phyloP scores from a whole-genome alignment of 192 early-diverging fungal species.

The Coemansia sp. region DNA sequence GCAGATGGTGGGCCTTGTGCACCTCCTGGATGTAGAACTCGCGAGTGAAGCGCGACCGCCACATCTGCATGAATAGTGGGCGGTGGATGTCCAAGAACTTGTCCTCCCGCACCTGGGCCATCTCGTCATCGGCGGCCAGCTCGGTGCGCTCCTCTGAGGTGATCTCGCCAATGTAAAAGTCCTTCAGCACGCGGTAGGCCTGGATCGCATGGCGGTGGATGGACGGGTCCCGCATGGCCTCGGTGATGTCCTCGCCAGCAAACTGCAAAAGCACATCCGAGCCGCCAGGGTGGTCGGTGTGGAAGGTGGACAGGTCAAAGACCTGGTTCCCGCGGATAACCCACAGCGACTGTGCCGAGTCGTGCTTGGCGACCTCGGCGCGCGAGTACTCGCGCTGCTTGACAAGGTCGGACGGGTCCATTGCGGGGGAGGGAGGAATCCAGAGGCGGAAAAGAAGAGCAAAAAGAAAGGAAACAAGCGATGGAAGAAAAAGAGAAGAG shows the following conservation, averaged over 20 bases:
- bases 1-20: slow-evolving; percentile 79
- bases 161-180: slow-evolving; percentile 70
- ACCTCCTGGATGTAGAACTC: slow-evolving; percentile 86
- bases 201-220: slow-evolving; percentile 75
- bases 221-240: slow-evolving; percentile 68
- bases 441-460: neutral
- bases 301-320: slow-evolving; percentile 85
- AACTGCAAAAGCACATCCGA: slow-evolving; percentile 81
- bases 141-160: slow-evolving; percentile 49
- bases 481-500: neutral
- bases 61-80: slow-evolving; percentile 81
- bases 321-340: slow-evolving; percentile 72
- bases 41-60: slow-evolving; percentile 63
- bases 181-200: slow-evolving; percentile 82
- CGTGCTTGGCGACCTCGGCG: slow-evolving; percentile 70
- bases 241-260: slow-evolving; percentile 79
- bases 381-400: slow-evolving; percentile 53
- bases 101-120: slow-evolving; percentile 45
- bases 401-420: neutral
- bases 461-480: neutral
- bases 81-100: slow-evolving; percentile 76
- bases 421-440: neutral
- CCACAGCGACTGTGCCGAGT: slow-evolving; percentile 69
- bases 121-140: slow-evolving; percentile 34
- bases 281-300: slow-evolving; percentile 89